These are phyloP conservation scores for Linnemannia hyalina DNA, from an alignment of 192 early-diverging fungal genomes.

Conservation along the genomic window DNA sequence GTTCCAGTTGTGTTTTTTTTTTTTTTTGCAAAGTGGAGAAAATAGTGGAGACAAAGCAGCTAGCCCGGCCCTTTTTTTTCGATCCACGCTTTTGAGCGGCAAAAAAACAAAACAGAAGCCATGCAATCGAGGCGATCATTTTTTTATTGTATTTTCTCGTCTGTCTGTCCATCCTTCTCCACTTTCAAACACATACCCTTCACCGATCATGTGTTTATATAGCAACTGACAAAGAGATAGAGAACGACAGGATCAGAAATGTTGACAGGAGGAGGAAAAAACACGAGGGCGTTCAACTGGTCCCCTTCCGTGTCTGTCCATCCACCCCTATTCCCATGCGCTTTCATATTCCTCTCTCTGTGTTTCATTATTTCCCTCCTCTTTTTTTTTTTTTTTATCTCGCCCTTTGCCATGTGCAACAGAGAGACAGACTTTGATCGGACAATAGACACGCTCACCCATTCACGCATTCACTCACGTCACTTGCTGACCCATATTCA, in stretches of 20 bases:
- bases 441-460: not conserved
- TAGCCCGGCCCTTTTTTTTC: not conserved
- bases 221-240: not conserved
- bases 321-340: not conserved
- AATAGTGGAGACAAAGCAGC: not conserved
- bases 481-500: not conserved
- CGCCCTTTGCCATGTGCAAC: not conserved
- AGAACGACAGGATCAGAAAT: not conserved
- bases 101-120: not conserved
- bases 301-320: not conserved
- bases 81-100: not conserved
- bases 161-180: not conserved
- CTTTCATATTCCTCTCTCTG: not conserved
- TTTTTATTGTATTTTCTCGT: no score
- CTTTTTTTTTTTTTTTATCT: not conserved
- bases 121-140: not conserved
- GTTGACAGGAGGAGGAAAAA: not conserved
- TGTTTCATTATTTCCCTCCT: not conserved
- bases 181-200: not conserved
- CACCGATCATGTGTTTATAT: not conserved
- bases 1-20: not conserved
- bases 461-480: not conserved
- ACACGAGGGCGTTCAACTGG: not conserved
- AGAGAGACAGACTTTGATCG: not conserved
- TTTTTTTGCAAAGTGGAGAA: not conserved